Evolutionary conservation across 768 basidiomycete species (phyloP).

Genomic region (Lepiota subincarnata): DNA sequence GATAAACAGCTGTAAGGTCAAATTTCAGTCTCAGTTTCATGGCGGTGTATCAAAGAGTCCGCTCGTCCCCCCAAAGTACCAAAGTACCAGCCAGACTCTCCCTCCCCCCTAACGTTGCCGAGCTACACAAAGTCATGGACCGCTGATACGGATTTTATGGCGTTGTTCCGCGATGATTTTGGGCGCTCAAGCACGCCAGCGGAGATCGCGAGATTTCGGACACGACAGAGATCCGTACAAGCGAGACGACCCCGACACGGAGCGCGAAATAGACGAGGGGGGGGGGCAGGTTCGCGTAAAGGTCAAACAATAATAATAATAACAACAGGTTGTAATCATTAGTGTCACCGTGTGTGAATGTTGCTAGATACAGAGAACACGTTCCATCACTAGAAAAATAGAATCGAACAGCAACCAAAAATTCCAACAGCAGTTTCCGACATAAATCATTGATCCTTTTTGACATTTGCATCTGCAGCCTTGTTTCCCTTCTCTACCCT

Average conservation of each 20-base stretch:
- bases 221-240: not conserved
- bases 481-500: conserved; percentile 22
- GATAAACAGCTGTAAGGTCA: too few relatives aligned
- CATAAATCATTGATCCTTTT: conserved; percentile 35
- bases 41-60: too few relatives aligned
- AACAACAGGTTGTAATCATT: too few relatives aligned
- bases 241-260: conserved; percentile 8
- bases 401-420: not conserved
- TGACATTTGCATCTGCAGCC: conserved; percentile 23
- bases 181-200: not conserved
- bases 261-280: not conserved
- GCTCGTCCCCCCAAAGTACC: too few relatives aligned
- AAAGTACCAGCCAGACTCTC: too few relatives aligned
- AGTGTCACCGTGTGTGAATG: too few relatives aligned
- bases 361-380: not conserved
- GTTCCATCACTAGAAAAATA: not conserved
- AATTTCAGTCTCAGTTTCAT: too few relatives aligned
- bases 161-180: too few relatives aligned
- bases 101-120: too few relatives aligned
- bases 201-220: conserved; percentile 11
- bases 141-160: too few relatives aligned
- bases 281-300: not conserved
- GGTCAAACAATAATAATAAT: too few relatives aligned
- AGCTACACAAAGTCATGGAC: too few relatives aligned
- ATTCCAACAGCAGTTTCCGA: not conserved